These are phyloP conservation scores for Linnemannia exigua DNA, from an alignment of 192 early-diverging fungal genomes.

Conservation along the genomic window DNA sequence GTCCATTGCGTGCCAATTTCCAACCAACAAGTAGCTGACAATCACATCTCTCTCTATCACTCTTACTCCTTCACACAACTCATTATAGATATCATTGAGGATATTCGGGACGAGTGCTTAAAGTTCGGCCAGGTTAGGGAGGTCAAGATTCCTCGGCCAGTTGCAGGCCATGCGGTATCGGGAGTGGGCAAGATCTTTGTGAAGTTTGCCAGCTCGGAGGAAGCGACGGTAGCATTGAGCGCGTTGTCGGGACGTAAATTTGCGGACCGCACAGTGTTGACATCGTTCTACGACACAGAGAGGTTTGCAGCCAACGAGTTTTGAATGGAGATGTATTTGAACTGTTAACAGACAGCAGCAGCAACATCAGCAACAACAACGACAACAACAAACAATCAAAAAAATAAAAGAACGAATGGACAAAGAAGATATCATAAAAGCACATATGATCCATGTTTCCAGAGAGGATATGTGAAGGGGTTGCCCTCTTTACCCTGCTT, in stretches of 20 bases:
- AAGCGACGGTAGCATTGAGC: conserved; percentile 77
- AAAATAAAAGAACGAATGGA: neutral
- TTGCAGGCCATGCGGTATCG: conserved; percentile 63
- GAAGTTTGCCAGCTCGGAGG: conserved; percentile 71
- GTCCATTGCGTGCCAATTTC: no score
- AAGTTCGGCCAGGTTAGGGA: conserved; percentile 88
- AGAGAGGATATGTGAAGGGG: neutral
- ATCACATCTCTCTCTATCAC: no score
- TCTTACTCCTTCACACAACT: no score
- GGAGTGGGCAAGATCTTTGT: conserved; percentile 97
- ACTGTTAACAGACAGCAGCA: no score
- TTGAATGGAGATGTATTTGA: neutral
- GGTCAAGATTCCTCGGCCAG: conserved; percentile 88
- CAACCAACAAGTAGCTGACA: neutral
- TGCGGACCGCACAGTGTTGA: conserved; percentile 92
- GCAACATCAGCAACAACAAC: no score
- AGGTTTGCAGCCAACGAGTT: conserved; percentile 76
- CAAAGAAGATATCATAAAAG: neutral
- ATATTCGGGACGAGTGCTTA: conserved; percentile 90
- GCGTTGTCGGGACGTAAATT: conserved; percentile 95
- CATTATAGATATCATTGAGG: conserved; percentile 85
- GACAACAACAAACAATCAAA: no score
- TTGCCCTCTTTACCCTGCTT: neutral
- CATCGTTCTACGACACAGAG: conserved; percentile 84
- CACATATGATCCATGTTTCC: neutral